These are phyloP conservation scores for Cymbopogon citratus DNA, from an alignment of 176 grass and related monocot genomes.

Conservation along the genomic window DNA sequence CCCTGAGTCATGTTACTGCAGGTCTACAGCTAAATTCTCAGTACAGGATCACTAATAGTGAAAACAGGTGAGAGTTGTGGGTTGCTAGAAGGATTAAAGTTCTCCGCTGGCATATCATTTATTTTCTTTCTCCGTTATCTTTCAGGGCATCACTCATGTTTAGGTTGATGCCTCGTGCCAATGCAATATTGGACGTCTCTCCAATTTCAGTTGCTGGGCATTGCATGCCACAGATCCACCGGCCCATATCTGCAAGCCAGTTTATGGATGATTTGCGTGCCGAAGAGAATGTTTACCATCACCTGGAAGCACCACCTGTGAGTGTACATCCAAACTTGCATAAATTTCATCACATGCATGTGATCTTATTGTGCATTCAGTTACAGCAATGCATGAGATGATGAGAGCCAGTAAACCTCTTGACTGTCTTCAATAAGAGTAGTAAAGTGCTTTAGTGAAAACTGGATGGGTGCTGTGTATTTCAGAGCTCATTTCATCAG, in stretches of 20 bases:
- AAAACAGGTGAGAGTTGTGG: conserved; percentile 26
- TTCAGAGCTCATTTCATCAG: neutral
- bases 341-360: neutral
- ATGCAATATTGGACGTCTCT: conserved; percentile 71
- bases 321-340: conserved; percentile 31
- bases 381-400: neutral
- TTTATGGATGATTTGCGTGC: conserved; percentile 59
- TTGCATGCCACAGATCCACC: conserved; percentile 55
- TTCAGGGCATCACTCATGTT: conserved; percentile 76
- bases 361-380: neutral
- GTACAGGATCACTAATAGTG: conserved; percentile 34
- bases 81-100: neutral
- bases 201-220: conserved; percentile 61
- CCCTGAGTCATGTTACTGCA: conserved; percentile 65
- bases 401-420: neutral
- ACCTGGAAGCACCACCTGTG: conserved; percentile 50
- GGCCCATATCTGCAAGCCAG: conserved; percentile 60
- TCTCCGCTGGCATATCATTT: conserved; percentile 8
- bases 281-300: conserved; percentile 51
- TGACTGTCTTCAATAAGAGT: neutral
- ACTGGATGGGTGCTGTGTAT: neutral
- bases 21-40: conserved; percentile 54
- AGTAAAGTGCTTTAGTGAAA: neutral
- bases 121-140: neutral
- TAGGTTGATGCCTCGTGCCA: conserved; percentile 65